These are phyloP conservation scores for Sequoiadendron giganteum DNA, from an alignment of 75 land plant species.

Conservation along the genomic window DNA sequence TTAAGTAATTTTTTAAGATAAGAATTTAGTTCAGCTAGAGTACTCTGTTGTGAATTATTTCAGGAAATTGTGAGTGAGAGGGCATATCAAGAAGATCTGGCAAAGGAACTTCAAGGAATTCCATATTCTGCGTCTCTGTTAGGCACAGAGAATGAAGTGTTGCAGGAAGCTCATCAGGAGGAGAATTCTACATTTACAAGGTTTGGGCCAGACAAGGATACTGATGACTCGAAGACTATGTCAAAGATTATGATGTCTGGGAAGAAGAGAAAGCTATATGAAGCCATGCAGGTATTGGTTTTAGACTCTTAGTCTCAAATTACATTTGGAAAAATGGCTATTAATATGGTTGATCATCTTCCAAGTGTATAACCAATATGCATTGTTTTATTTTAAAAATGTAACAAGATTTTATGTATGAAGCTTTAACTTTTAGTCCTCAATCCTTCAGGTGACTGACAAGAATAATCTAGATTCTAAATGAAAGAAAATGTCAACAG, in stretches of 20 bases:
- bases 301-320: neutral
- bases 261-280: constrained; percentile 55
- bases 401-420: too few relatives aligned
- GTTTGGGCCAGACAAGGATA: constrained; percentile 2
- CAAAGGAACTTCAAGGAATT: constrained; percentile 62
- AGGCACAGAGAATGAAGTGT: constrained; percentile 21
- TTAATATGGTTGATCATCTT: constrained; percentile 7
- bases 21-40: neutral
- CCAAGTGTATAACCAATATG: neutral
- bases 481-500: neutral
- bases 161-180: constrained; percentile 18
- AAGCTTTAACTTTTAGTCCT: neutral
- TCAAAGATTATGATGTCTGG: constrained; percentile 70
- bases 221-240: constrained; percentile 27
- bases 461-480: neutral
- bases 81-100: constrained; percentile 63
- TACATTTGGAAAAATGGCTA: neutral
- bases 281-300: constrained; percentile 74
- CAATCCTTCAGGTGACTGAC: neutral
- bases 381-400: neutral
- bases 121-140: constrained; percentile 46
- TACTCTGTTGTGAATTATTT: constrained; percentile 4
- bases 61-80: constrained; percentile 62
- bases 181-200: constrained; percentile 5
- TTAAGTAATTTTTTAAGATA: neutral